These are phyloP conservation scores for Ilyonectria destructans DNA, from an alignment of 2,329 filamentous ascomycete genomes.

Conservation along the genomic window DNA sequence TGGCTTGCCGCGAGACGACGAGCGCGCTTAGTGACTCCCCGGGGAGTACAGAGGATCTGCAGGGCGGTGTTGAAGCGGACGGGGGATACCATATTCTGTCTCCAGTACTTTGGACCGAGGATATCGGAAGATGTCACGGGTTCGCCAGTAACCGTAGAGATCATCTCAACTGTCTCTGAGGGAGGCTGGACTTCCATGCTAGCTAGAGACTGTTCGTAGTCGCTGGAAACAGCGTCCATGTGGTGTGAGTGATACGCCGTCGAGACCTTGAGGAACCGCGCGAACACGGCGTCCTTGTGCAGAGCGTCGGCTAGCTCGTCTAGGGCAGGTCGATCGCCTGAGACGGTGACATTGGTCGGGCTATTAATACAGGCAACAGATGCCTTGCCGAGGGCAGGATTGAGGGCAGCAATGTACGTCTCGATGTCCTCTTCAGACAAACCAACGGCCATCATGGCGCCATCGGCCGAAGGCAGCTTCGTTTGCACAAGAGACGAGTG, in stretches of 20 bases:
- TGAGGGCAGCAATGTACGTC: constrained; percentile 1
- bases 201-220: constrained; percentile 6
- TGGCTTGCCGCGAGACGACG: background rate
- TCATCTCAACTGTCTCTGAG: constrained; percentile 8
- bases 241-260: constrained; percentile 51
- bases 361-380: constrained; percentile 65
- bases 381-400: constrained; percentile 28
- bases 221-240: background rate
- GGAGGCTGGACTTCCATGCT: background rate
- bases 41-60: constrained; percentile 33
- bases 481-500: constrained; percentile 44
- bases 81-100: constrained; percentile 54
- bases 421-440: constrained; percentile 6
- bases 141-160: constrained; percentile 61
- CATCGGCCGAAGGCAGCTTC: constrained; percentile 52
- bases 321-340: constrained; percentile 3
- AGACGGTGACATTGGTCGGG: constrained; percentile 40
- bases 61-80: constrained; percentile 57
- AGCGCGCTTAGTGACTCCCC: background rate
- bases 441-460: constrained; percentile 48
- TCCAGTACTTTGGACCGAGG: constrained; percentile 59
- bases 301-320: background rate
- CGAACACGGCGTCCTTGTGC: constrained; percentile 12
- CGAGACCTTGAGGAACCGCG: constrained; percentile 4
- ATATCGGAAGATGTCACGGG: constrained; percentile 53